Base-by-base conservation (phyloP, 495 filamentous ascomycete genomes). In the Trichoderma virens region DNA sequence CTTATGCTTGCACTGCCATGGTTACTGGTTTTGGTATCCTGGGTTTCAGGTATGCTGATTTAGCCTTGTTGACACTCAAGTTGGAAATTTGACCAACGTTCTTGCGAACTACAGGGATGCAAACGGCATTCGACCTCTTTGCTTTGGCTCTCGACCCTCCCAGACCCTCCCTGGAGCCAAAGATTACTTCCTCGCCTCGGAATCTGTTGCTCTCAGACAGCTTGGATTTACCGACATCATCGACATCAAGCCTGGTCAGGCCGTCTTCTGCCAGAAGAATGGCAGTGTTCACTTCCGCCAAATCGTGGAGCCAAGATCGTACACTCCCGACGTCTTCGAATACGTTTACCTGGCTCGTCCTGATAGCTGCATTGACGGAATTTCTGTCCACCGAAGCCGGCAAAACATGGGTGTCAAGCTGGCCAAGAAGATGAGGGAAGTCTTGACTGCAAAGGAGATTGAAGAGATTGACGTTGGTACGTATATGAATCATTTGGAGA, bases 151-250 rank as follows among this genome's bases (percentile, higher is more conserved):
- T 67, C 83, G 90, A 45, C 82, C 83, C 3, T 89, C 88, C 0
- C 69, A 73, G 23, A 84, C 76, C 9, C 71, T 87, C n/a, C 79
- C 82, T 62, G 82, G 85, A 0, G 89, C 88, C 25, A 90, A 72
- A 62, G 94, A 98, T 76, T 98, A 97, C 78, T 95, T 98, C 90
- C 86, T 98, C 80, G 90, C 94, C 0, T 97, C 92, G n/a, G 94
- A 98, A 76, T 94, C 90, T 35, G 90, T 98, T 65, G 94, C 94
- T 60, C 79, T 98, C 47, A 83, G 87, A 62, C 92, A 96, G 70
- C 85, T 95, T 35, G 93, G 91, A 23, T 97, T 96, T 80, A 78
- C 74, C 27, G 82, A 92, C 71, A 90, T 96, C 68, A 75, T 80
- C 41, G 92, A 98, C 71, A 92, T 98, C 65, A 76, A 88, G 38